Conservation (phyloP, 495 filamentous ascomycete species). For the Schizothecium vesticola region DNA sequence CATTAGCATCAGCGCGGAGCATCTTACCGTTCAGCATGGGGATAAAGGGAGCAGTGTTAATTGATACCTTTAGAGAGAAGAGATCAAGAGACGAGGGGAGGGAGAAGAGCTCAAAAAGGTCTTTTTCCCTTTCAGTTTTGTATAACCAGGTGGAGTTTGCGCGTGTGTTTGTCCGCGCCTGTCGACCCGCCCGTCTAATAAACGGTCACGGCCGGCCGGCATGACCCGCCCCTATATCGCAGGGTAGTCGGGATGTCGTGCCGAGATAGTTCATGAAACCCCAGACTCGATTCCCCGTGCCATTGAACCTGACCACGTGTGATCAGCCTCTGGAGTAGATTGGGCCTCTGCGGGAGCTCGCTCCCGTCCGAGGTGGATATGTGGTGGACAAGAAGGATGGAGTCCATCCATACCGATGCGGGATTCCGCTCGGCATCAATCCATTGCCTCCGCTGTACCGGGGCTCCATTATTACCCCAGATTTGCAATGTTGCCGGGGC, state of each 20-base stretch:
- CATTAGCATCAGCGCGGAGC: not conserved
- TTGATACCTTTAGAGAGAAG: not conserved
- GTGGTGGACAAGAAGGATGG: not conserved
- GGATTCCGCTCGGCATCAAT: constrained; percentile 10
- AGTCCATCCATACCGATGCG: constrained; percentile 1
- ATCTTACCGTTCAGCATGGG: not conserved
- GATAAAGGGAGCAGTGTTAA: not conserved
- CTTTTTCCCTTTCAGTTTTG: not conserved
- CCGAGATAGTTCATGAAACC: not conserved
- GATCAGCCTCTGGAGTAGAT: constrained; percentile 7
- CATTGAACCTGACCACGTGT: not conserved
- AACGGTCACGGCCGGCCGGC: not conserved
- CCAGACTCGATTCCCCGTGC: not conserved
- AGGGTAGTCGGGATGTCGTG: not conserved
- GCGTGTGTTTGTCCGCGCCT: not conserved
- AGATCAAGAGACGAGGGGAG: not conserved
- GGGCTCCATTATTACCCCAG: constrained; percentile 7
- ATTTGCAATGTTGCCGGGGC: not conserved
- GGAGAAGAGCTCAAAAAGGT: not conserved
- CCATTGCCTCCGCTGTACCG: not conserved
- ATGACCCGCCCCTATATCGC: constrained; percentile 1
- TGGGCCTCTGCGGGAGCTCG: not conserved
- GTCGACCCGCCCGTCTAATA: not conserved
- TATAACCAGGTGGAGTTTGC: not conserved
- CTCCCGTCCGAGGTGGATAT: not conserved